A percentile compares a stretch with the other conserved stretches of the same genome.
These are phyloP conservation scores for Pichia sp. DNA, from an alignment of 1,139 yeast species.

Conservation along the genomic window DNA sequence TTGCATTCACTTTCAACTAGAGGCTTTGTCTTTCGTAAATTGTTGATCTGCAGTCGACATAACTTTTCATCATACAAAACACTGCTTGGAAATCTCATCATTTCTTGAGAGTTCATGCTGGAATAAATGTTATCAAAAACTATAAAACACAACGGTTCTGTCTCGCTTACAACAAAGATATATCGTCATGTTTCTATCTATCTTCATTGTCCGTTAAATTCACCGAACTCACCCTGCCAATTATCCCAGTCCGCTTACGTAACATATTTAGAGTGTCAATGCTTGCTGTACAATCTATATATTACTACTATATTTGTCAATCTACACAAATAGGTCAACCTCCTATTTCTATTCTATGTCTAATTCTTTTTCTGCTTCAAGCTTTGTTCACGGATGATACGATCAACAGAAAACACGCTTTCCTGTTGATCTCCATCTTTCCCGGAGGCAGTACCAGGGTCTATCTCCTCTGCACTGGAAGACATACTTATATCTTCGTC, in stretches of 20 bases:
- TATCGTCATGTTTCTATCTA: too few relatives aligned
- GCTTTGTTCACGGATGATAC: not conserved
- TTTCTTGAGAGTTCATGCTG: not conserved
- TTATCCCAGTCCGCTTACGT: not conserved
- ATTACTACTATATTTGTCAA: not conserved
- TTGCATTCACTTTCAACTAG: slow-evolving; percentile 16
- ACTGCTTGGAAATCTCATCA: slow-evolving; percentile 12
- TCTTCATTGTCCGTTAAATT: not conserved
- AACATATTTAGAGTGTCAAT: not conserved
- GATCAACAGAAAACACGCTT: not conserved
- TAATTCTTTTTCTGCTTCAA: not conserved
- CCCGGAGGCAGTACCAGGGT: not conserved
- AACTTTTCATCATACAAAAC: slow-evolving; percentile 11
- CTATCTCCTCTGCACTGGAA: not conserved
- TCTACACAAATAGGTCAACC: not conserved
- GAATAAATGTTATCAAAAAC: too few relatives aligned
- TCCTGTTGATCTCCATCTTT: not conserved
- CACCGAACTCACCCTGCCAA: not conserved
- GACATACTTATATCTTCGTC: not conserved
- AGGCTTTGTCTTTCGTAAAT: slow-evolving; percentile 14
- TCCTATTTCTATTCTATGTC: not conserved
- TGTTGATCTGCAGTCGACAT: slow-evolving; percentile 14
- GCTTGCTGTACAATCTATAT: not conserved
- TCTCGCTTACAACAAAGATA: too few relatives aligned
- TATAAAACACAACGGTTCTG: too few relatives aligned